Evolutionary conservation across 2,329 filamentous ascomycete genomes (phyloP), one percentile per base, ranked within the genome.

Genomic region (Akanthomyces uredinophilus): DNA sequence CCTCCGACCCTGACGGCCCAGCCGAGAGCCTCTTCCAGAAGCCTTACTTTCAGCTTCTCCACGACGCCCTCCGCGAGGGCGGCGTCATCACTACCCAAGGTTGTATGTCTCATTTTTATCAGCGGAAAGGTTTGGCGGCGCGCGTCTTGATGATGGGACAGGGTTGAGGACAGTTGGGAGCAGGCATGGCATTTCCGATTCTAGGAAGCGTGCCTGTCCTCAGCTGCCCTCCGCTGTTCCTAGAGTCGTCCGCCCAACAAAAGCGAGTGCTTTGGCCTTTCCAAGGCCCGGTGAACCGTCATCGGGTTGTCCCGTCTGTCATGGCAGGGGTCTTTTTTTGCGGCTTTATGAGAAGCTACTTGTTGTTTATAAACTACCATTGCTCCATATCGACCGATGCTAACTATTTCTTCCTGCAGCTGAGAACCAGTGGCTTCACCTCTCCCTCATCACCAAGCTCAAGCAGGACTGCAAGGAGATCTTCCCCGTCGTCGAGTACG

Each of bases 71-170:
- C 71, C 88, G 91, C 69, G 92, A 96, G 73, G 94, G 93, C 79
- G 95, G 95, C 82, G 92, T 99, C 75, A 98, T 99, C 81, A 94
- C 92, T 80, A 99, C 95, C 76, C 95, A 99, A 97, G 95, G 95
- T 99, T 96, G 92, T 96, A 92, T 86, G 92, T 91, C 83, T 87
- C 88, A 87, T 85, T 86, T 82, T 84, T 75, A 77, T 71, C 75
- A 72, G 68, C 65, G 72, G 73, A 74, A 73, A 75, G 76, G 74
- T 66, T 35, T 66, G 69, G 69, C 37, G 72, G 68, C 62, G 50
- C 52, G 71, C 52, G 71, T 74, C 73, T 69, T 70, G 70, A 70
- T 72, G 72, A 71, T 67, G 67, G 32, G 71, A 71, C 69, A 43
- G 24, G 27, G 68, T 67, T 39, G 37, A 1, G n/a, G 27, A 22